These are phyloP conservation scores for Camellia japonica DNA, from an alignment of 148 eudicot genomes.

Conservation along the genomic window DNA sequence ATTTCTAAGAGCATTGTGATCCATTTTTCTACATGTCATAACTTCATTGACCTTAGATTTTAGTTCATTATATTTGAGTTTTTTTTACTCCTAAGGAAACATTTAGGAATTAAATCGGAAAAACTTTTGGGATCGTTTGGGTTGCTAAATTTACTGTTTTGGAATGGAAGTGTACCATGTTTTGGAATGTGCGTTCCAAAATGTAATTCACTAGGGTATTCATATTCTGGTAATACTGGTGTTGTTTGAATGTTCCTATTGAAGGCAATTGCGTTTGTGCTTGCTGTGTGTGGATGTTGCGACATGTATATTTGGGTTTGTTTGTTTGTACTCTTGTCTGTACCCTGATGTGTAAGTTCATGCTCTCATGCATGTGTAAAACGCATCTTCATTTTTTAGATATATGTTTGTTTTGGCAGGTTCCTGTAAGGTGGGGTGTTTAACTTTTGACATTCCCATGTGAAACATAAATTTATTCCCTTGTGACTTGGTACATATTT, in stretches of 20 bases:
- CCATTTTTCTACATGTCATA: too few species aligned
- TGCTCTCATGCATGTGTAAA: neutral
- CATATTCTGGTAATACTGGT: neutral
- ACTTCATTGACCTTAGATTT: too few species aligned
- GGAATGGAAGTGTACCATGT: too few species aligned
- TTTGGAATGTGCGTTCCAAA: too few species aligned
- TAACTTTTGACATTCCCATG: too few species aligned
- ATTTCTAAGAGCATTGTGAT: too few species aligned
- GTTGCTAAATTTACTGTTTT: too few species aligned
- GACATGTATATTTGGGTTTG: neutral
- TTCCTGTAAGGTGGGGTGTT: neutral
- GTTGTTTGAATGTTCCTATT: neutral
- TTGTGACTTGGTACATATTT: neutral
- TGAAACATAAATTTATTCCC: neutral
- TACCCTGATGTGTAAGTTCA: neutral
- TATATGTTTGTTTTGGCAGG: neutral
- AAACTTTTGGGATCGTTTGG: too few species aligned
- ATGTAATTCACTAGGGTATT: too few species aligned
- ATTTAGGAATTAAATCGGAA: too few species aligned
- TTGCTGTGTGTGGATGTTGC: neutral
- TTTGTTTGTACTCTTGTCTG: neutral
- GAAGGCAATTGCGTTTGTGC: neutral
- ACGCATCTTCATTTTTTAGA: neutral
- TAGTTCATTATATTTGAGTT: too few species aligned
- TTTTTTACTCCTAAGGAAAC: too few species aligned